Percentiles rank a stretch among this genome's conserved stretches.
Evolutionary conservation across 495 filamentous ascomycete species (phyloP).

Genomic region (Trichoderma virens): DNA sequence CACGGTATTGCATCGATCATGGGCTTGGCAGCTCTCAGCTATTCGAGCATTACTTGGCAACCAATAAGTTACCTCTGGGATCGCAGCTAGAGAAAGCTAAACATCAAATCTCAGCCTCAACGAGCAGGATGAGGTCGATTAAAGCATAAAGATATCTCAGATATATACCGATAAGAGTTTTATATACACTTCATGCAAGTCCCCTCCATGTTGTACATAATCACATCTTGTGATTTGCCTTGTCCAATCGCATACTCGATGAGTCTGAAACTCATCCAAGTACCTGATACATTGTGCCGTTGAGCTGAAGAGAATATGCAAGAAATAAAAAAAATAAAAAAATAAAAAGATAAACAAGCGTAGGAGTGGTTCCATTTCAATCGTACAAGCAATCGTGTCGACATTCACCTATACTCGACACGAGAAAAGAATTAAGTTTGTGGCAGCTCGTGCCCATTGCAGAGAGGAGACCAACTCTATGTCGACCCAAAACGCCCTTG

Average conservation of each 20-base stretch:
- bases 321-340: neutral
- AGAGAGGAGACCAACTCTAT: constrained; percentile 9
- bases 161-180: neutral
- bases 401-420: neutral
- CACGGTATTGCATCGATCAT: no score
- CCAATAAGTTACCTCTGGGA: no score
- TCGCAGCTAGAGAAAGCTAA: no score
- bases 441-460: neutral
- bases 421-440: neutral
- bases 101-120: neutral
- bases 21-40: no score
- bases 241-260: neutral
- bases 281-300: neutral
- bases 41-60: no score
- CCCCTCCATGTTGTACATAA: neutral
- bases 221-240: neutral
- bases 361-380: constrained; percentile 4
- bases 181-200: neutral
- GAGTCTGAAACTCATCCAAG: neutral
- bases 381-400: neutral
- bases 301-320: neutral
- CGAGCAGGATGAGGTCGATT: neutral
- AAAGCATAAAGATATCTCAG: neutral
- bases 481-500: neutral
- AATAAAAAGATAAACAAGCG: no score